Evolutionary conservation across 1,284 basidiomycete species (phyloP), one percentile per base, ranked within the genome.

Genomic region (Meripilus lineatus): DNA sequence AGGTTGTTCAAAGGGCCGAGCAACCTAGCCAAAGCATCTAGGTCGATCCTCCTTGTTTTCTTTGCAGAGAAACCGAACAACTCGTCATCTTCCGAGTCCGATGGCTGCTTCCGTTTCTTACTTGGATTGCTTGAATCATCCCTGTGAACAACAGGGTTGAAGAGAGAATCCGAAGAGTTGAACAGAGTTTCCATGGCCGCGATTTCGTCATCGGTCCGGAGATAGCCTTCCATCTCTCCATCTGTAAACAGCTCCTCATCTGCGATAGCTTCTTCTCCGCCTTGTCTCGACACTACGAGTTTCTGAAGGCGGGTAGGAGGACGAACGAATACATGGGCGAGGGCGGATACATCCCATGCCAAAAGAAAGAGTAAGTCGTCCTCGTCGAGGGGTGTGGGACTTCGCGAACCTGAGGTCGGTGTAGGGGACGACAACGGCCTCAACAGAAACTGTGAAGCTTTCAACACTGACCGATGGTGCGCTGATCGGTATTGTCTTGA

Each of bases 231-330:
- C 13, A 74, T 47, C 48, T 74, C 71, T 21, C 67, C 71, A 21
- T 63, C 60, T 6, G 56, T 59, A 39, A 74, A 74, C 32, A 73
- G 56, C 38, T 75, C 72, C 23, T 74, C 69, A 42, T 73, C 72
- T 4, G 52, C 42, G 17, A 75, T 61, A 21, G 57, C 44, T 6
- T 55, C 50, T 26, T 68, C 68, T 4, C 61, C 58, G 4, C 75
- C 77, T 40, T 81, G 77, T 33, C 81, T 74, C 30, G 67, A 64
- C 8, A 68, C 62, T 1, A 68, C 61, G 22, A 88, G 70, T 15
- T 79, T 60, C 53, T 86, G 79, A 13, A 87, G 69, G 28, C 84
- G 80, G 3, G 79, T 78, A 2, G 78, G 83, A 20, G 67, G 57
- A 6, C 47, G 47, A 20, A 50, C 14, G 54, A 61, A 62, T 14